Evolutionary conservation across 176 grass and related monocot species (phyloP).

Genomic region (Carex parvula): DNA sequence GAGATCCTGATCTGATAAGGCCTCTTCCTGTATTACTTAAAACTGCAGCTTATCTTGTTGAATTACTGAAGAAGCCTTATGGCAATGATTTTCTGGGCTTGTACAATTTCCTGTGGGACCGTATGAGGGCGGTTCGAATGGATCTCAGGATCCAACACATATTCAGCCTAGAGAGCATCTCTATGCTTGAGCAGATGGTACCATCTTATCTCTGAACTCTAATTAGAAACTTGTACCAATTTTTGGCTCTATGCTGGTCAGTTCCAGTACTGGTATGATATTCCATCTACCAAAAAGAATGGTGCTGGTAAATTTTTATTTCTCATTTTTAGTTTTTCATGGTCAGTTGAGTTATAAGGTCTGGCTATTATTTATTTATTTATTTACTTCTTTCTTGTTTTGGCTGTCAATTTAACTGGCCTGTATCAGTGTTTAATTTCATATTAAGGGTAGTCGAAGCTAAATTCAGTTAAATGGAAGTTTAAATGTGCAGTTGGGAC

Average conservation of each 20-base stretch:
- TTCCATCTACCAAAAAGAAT: background rate
- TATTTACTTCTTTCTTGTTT: background rate
- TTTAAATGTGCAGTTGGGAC: too few species aligned
- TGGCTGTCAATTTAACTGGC: background rate
- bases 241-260: background rate
- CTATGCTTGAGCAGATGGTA: constrained; percentile 99
- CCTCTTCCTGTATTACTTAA: constrained; percentile 84
- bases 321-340: background rate
- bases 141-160: constrained; percentile 98
- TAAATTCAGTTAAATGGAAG: background rate
- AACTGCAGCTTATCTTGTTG: constrained; percentile 76
- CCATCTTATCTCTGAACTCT: background rate
- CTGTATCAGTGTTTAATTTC: background rate
- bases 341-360: background rate
- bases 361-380: background rate
- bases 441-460: background rate
- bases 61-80: too few species aligned
- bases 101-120: constrained; percentile 97
- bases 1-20: constrained; percentile 82
- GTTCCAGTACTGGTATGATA: background rate
- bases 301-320: background rate
- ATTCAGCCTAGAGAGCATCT: constrained; percentile 65
- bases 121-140: constrained; percentile 95
- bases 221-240: background rate
- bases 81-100: constrained; percentile 70